Percentiles rank a stretch among this genome's conserved stretches.
phyloP scores from a whole-genome alignment of 2,329 filamentous ascomycete species.

The Penicillium sp. region DNA sequence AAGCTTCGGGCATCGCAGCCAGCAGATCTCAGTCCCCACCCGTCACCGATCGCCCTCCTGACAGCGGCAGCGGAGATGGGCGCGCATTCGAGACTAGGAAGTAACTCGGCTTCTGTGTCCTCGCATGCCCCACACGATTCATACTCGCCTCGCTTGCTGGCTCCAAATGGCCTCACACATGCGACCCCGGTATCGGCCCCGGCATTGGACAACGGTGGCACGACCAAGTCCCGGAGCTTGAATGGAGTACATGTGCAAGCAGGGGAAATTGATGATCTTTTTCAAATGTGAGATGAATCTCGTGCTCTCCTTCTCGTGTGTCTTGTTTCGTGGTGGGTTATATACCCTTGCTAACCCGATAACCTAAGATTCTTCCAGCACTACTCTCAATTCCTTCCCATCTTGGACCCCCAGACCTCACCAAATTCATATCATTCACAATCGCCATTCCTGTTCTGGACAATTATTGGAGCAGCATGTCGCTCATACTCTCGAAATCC shows the following conservation, averaged over 20 bases:
- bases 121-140: constrained; percentile 23
- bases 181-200: constrained; percentile 21
- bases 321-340: neutral
- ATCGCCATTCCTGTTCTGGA: constrained; percentile 84
- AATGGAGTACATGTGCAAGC: constrained; percentile 40
- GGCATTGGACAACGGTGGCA: constrained; percentile 22
- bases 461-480: constrained; percentile 55
- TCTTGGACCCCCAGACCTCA: constrained; percentile 56
- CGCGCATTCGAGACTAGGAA: constrained; percentile 24
- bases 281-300: constrained; percentile 38
- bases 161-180: constrained; percentile 26
- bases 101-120: constrained; percentile 11
- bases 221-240: constrained; percentile 40
- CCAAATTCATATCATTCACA: constrained; percentile 79
- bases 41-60: constrained; percentile 37
- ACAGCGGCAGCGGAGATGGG: constrained; percentile 42
- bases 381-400: constrained; percentile 47
- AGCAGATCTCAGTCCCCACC: constrained; percentile 23
- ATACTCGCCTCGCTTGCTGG: constrained; percentile 32
- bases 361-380: constrained; percentile 44
- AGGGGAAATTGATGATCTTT: constrained; percentile 48
- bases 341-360: constrained; percentile 3
- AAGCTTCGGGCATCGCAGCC: constrained; percentile 40
- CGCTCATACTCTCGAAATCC: constrained; percentile 48
- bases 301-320: neutral